phyloP scores from a whole-genome alignment of 495 filamentous ascomycete genomes.

The Tuber melanosporum region DNA sequence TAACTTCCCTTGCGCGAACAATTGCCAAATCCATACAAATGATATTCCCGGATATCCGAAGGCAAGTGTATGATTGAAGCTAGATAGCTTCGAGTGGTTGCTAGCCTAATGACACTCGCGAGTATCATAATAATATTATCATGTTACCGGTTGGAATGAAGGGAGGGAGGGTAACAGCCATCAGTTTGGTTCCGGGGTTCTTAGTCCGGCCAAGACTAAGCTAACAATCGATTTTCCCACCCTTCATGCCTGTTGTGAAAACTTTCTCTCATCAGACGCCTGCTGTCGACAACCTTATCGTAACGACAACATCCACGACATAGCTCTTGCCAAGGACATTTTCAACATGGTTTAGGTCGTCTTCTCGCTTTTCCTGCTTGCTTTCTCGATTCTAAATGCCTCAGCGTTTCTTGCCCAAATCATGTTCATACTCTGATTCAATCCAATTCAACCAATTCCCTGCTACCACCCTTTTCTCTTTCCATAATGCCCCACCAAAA shows the following conservation, averaged over 20 bases:
- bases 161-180: neutral
- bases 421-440: conserved; percentile 8
- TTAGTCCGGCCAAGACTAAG: neutral
- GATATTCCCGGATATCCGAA: neutral
- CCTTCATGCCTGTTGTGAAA: neutral
- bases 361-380: neutral
- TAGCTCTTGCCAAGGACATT: neutral
- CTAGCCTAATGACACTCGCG: neutral
- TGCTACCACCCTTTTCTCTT: neutral
- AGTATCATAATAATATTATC: neutral
- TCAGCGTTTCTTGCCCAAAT: neutral
- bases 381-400: neutral
- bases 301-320: neutral
- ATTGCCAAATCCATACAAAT: neutral
- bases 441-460: conserved; percentile 9
- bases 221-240: neutral
- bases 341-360: neutral
- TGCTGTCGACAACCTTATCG: neutral
- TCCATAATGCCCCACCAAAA: neutral
- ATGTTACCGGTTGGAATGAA: neutral
- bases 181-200: neutral
- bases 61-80: neutral
- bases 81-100: neutral
- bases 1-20: neutral
- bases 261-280: neutral